A percentile compares a stretch with the other conserved stretches of the same genome.
Conservation (phyloP, 2,329 filamentous ascomycete genomes). For the Arachnopeziza araneosa region DNA sequence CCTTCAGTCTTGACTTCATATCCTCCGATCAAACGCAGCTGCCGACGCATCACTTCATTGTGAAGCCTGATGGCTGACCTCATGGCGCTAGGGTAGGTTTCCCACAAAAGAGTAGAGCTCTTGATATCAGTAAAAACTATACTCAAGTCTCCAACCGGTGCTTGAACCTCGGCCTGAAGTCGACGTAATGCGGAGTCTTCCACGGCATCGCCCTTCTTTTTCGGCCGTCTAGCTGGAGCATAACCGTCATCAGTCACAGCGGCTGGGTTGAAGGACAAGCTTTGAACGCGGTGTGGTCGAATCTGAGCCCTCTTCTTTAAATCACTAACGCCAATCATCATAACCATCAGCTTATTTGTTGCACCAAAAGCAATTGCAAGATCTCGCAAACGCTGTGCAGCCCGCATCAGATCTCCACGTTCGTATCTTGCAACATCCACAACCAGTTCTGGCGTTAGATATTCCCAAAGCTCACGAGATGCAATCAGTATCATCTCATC, state of each 20-base stretch:
- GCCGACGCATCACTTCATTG: conserved; percentile 93
- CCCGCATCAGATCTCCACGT: conserved; percentile 85
- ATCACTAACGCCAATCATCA: conserved; percentile 92
- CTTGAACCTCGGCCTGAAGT: conserved; percentile 84
- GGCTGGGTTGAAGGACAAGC: conserved; percentile 72
- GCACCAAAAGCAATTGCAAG: conserved; percentile 93
- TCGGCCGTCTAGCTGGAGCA: conserved; percentile 59
- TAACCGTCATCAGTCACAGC: conserved; percentile 66
- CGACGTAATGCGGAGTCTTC: conserved; percentile 82
- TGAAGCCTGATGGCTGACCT: conserved; percentile 94
- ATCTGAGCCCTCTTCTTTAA: conserved; percentile 80
- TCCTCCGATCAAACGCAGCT: conserved; percentile 86
- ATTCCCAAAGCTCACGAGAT: conserved; percentile 93
- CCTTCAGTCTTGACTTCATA: conserved; percentile 99
- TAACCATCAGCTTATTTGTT: conserved; percentile 95
- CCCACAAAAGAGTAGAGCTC: conserved; percentile 94
- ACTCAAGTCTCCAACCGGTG: conserved; percentile 82
- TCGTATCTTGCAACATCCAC: conserved; percentile 88
- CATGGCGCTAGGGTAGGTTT: conserved; percentile 93
- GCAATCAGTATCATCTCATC: conserved; percentile 93
- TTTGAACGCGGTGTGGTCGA: conserved; percentile 65
- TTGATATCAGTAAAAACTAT: conserved; percentile 99
- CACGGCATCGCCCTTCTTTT: conserved; percentile 55
- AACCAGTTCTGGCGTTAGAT: conserved; percentile 80
- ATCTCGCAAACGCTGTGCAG: conserved; percentile 89